Percentiles rank a stretch among this genome's conserved stretches.
Conservation (phyloP, 257 asterid genomes). For the Cordia subcordata region DNA sequence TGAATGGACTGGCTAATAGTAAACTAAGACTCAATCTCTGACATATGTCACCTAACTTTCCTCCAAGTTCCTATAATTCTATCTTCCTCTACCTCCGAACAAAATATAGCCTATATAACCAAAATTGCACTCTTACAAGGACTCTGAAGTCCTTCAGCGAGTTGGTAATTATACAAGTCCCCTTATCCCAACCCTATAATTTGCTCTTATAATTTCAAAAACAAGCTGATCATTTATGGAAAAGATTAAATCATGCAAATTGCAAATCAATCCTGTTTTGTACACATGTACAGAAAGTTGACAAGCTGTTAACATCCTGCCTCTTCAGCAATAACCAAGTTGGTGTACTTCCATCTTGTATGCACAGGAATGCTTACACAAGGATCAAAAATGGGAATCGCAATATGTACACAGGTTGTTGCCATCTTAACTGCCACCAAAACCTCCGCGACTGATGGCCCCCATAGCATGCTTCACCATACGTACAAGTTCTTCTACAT, state of each 20-base stretch:
- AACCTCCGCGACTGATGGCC: conserved; percentile 53
- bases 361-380: conserved; percentile 21
- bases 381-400: conserved; percentile 23
- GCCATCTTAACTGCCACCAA: conserved; percentile 38
- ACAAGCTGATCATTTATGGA: conserved; percentile 33
- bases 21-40: conserved; percentile 25
- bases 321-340: conserved; percentile 30
- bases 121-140: conserved; percentile 46
- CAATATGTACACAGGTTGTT: conserved; percentile 41
- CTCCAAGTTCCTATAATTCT: conserved; percentile 28
- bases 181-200: conserved; percentile 22
- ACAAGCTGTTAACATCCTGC: conserved; percentile 30
- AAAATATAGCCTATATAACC: conserved; percentile 29
- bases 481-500: conserved; percentile 56
- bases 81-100: conserved; percentile 28
- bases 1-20: conserved; percentile 16
- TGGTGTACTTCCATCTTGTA: conserved; percentile 13
- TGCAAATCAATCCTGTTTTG: conserved; percentile 43
- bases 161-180: conserved; percentile 29
- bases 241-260: conserved; percentile 29
- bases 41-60: conserved; percentile 22
- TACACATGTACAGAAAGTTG: conserved; percentile 60
- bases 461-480: conserved; percentile 55
- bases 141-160: conserved; percentile 31
- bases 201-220: conserved; percentile 40